Percentiles rank a stretch among this genome's conserved stretches.
Evolutionary conservation across 2,329 filamentous ascomycete genomes (phyloP).

Genomic region (Fusarium humuli): DNA sequence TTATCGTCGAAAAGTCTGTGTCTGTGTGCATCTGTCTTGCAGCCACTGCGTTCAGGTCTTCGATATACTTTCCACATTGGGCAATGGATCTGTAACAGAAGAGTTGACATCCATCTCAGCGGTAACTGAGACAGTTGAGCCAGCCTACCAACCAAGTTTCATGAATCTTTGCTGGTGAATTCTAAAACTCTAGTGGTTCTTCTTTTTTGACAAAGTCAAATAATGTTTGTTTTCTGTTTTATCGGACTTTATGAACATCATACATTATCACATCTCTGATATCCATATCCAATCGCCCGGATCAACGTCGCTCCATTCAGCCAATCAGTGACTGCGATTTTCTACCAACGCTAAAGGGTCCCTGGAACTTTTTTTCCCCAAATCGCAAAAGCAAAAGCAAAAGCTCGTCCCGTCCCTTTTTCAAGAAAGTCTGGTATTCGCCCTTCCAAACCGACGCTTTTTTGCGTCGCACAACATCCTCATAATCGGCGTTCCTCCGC

Average conservation of each 20-base stretch:
- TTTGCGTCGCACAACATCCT: conserved; percentile 37
- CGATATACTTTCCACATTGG: conserved; percentile 31
- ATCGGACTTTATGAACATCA: background rate
- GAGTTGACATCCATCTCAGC: conserved; percentile 34
- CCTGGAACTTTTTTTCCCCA: conserved; percentile 40
- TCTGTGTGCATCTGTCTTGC: conserved; percentile 13
- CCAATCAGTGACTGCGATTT: conserved; percentile 38
- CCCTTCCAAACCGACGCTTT: conserved; percentile 21
- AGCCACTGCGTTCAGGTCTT: conserved; percentile 9
- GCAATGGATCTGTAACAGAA: conserved; percentile 29
- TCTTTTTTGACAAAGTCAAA: background rate
- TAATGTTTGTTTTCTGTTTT: conserved; percentile 15
- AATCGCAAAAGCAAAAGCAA: conserved; percentile 32
- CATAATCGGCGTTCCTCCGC: conserved; percentile 13
- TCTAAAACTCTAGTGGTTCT: background rate
- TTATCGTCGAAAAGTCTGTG: conserved; percentile 9
- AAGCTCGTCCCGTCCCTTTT: conserved; percentile 38
- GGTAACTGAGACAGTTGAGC: conserved; percentile 38
- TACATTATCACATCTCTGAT: background rate
- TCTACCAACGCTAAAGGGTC: conserved; percentile 6
- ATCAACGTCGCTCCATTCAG: conserved; percentile 43
- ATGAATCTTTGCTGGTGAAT: background rate
- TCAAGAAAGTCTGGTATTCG: conserved; percentile 8
- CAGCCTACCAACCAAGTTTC: conserved; percentile 21
- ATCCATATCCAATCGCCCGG: conserved; percentile 18